These are phyloP conservation scores for Boletus speciosus DNA, from an alignment of 768 basidiomycete species.

Conservation along the genomic window DNA sequence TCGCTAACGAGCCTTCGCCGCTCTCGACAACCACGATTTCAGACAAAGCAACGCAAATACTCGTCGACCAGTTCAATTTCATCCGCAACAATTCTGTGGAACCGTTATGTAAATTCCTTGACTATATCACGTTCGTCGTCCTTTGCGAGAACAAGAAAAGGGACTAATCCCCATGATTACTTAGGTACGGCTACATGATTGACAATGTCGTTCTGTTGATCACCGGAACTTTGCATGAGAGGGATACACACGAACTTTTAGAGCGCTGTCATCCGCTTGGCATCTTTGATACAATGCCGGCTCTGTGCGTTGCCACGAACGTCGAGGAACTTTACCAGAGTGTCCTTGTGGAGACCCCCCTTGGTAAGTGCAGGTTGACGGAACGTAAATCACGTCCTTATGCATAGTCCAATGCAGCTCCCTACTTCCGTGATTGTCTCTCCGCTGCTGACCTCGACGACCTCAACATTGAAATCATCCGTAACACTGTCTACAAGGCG, in stretches of 20 bases:
- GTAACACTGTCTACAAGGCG: slow-evolving; percentile 97
- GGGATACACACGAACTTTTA: slow-evolving; percentile 94
- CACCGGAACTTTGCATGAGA: slow-evolving; percentile 93
- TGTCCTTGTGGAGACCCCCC: slow-evolving; percentile 94
- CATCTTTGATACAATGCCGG: slow-evolving; percentile 97
- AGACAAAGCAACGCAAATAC: slow-evolving; percentile 92
- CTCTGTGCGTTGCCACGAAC: slow-evolving; percentile 97
- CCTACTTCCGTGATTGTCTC: slow-evolving; percentile 95
- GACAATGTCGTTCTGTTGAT: slow-evolving; percentile 98
- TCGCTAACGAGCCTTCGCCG: slow-evolving; percentile 92
- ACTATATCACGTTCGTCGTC: slow-evolving; percentile 89
- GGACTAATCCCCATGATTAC: slow-evolving; percentile 4
- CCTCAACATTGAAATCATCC: slow-evolving; percentile 99
- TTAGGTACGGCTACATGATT: slow-evolving; percentile 98
- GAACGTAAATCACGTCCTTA: slow-evolving; percentile 1
- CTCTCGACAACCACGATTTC: slow-evolving; percentile 92
- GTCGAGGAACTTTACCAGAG: slow-evolving; percentile 97
- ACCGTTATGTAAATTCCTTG: slow-evolving; percentile 88
- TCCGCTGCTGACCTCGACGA: slow-evolving; percentile 96
- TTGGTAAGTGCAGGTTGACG: slow-evolving; percentile 58
- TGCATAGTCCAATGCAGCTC: slow-evolving; percentile 45
- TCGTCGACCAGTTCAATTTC: slow-evolving; percentile 98
- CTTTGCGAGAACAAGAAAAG: not conserved
- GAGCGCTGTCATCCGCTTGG: slow-evolving; percentile 97
- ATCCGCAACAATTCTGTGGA: slow-evolving; percentile 87